Conservation (phyloP, 164 flowering plant species). For the Macadamia integrifolia region DNA sequence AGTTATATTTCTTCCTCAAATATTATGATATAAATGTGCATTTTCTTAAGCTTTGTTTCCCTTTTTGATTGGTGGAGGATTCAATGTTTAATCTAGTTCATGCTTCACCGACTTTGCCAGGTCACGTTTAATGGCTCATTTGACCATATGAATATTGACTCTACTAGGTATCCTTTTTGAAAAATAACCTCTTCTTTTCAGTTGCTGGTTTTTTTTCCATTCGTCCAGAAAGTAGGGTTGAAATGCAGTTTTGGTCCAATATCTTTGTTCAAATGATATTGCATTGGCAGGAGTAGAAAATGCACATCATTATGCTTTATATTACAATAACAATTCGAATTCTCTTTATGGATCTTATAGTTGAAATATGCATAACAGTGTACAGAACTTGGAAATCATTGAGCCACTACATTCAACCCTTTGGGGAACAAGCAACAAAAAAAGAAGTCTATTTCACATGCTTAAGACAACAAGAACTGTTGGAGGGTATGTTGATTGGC, state of each 20-base stretch:
- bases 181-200: neutral
- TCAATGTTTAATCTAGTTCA: neutral
- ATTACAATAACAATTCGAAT: neutral
- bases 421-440: conserved; percentile 78
- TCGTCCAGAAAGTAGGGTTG: neutral
- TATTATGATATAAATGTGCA: neutral
- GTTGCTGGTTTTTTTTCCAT: no score
- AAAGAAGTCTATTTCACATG: conserved; percentile 87
- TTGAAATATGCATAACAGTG: conserved; percentile 38
- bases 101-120: conserved; percentile 34
- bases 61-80: conserved; percentile 1
- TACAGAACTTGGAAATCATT: conserved; percentile 89
- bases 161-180: conserved; percentile 63
- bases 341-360: neutral
- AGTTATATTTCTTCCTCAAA: no score
- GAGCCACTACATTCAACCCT: conserved; percentile 76
- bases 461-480: conserved; percentile 90
- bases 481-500: conserved; percentile 68
- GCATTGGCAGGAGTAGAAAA: neutral
- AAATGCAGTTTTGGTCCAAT: neutral
- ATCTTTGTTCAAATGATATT: neutral
- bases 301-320: neutral
- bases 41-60: neutral
- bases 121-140: conserved; percentile 97
- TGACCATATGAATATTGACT: conserved; percentile 96